phyloP scores from a whole-genome alignment of 345 rosid species.

The Brassica cretica region DNA sequence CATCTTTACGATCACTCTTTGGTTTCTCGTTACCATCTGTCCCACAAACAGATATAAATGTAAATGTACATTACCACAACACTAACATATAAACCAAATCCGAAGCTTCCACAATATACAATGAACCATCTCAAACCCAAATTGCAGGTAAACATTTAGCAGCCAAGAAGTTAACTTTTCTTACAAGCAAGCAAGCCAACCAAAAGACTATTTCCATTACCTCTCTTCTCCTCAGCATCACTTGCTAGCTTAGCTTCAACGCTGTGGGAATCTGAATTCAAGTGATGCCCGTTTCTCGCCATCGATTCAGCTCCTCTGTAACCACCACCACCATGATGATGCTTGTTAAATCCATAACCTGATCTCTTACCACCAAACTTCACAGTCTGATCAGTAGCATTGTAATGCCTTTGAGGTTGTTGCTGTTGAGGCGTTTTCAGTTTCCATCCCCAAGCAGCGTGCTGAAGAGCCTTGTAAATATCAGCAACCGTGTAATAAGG shows the following conservation, averaged over 20 bases:
- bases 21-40: slow-evolving; percentile 54
- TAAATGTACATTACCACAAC: slow-evolving; percentile 14
- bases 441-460: slow-evolving; percentile 57
- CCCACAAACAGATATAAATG: slow-evolving; percentile 30
- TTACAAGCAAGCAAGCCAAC: slow-evolving; percentile 23
- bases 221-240: slow-evolving; percentile 58
- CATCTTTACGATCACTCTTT: slow-evolving; percentile 40
- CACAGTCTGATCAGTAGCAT: slow-evolving; percentile 47
- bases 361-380: slow-evolving; percentile 64
- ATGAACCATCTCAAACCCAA: not conserved
- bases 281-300: slow-evolving; percentile 47
- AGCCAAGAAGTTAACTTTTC: slow-evolving; percentile 30
- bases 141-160: slow-evolving; percentile 5
- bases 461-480: slow-evolving; percentile 60
- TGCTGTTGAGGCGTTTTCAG: slow-evolving; percentile 15
- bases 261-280: slow-evolving; percentile 36
- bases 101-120: too few species aligned
- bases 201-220: slow-evolving; percentile 36
- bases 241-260: slow-evolving; percentile 40
- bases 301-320: slow-evolving; percentile 39
- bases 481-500: slow-evolving; percentile 69
- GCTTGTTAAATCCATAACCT: slow-evolving; percentile 46
- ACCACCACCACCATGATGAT: slow-evolving; percentile 39
- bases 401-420: slow-evolving; percentile 35
- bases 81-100: not conserved